phyloP scores from a whole-genome alignment of 352 stramenopile genomes.

The Phytophthora ramorum region DNA sequence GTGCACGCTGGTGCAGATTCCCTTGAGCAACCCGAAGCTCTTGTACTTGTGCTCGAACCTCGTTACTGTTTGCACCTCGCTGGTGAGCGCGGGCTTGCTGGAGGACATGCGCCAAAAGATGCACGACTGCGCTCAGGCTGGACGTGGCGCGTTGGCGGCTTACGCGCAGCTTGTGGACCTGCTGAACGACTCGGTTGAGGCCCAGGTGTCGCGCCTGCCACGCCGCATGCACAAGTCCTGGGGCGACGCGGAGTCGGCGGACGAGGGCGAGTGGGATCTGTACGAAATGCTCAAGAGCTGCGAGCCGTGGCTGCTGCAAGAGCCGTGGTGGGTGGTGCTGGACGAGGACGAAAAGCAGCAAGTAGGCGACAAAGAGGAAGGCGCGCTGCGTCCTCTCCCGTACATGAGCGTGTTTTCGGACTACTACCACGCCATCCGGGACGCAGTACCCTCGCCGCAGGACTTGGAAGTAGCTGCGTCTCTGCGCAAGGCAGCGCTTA shows the following conservation, averaged over 20 bases:
- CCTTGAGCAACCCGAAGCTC: constrained; percentile 65
- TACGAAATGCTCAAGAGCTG: constrained; percentile 70
- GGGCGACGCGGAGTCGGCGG: constrained; percentile 42
- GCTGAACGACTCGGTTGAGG: constrained; percentile 54
- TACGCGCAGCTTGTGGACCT: constrained; percentile 58
- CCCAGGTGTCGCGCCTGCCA: constrained; percentile 48
- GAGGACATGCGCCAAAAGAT: constrained; percentile 58
- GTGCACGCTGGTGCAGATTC: constrained; percentile 57
- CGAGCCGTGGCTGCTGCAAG: constrained; percentile 58
- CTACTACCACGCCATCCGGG: constrained; percentile 54
- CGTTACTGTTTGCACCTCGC: constrained; percentile 51
- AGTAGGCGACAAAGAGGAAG: constrained; percentile 43
- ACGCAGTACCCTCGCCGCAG: constrained; percentile 47
- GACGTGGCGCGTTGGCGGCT: constrained; percentile 43
- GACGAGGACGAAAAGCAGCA: constrained; percentile 51
- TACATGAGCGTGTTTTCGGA: constrained; percentile 57
- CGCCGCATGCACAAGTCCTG: constrained; percentile 50
- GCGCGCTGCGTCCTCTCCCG: constrained; percentile 44
- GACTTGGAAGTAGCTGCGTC: constrained; percentile 54
- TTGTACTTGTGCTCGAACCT: constrained; percentile 65
- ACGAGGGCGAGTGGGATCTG: constrained; percentile 58
- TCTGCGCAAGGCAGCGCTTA: constrained; percentile 50
- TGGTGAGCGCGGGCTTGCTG: constrained; percentile 47
- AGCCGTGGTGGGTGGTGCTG: constrained; percentile 61
- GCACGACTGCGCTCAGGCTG: constrained; percentile 50